Conservation (phyloP, 2,329 filamentous ascomycete genomes). For the Dactylellina sp. region DNA sequence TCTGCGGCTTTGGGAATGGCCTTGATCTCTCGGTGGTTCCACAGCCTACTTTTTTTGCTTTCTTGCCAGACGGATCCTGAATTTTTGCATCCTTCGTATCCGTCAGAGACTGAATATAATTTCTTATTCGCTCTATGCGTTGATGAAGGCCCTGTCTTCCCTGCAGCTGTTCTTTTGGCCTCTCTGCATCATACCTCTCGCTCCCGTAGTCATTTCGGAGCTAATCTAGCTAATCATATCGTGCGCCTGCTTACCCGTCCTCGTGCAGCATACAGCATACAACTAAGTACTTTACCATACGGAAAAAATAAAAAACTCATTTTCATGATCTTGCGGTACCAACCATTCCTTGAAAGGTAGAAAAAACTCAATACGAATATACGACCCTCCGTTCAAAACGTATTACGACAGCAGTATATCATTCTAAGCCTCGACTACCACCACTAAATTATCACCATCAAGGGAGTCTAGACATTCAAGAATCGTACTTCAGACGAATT, state of each 20-base stretch:
- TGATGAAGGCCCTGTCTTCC: conserved; percentile 23
- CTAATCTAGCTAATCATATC: conserved; percentile 32
- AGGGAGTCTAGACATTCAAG: conserved; percentile 11
- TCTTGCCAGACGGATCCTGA: conserved; percentile 31
- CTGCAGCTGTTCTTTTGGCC: conserved; percentile 23
- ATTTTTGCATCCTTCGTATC: conserved; percentile 5
- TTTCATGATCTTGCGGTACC: conserved; percentile 10
- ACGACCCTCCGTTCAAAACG: background rate
- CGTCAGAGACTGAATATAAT: conserved; percentile 22
- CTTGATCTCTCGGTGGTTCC: conserved; percentile 1
- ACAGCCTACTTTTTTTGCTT: conserved; percentile 15
- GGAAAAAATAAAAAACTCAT: conserved; percentile 5
- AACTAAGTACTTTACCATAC: conserved; percentile 8
- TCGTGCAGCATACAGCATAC: conserved; percentile 16
- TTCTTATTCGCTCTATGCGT: conserved; percentile 46
- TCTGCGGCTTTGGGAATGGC: conserved; percentile 1
- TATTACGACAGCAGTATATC: conserved; percentile 16
- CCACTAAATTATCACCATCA: background rate
- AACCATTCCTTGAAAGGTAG: conserved; percentile 27
- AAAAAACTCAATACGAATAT: conserved; percentile 8
- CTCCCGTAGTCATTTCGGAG: conserved; percentile 5
- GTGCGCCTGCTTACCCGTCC: conserved; percentile 8
- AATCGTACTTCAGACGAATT: conserved; percentile 15
- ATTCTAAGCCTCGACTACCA: conserved; percentile 20
- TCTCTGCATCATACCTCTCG: conserved; percentile 9